These are phyloP conservation scores for Saccharomyces eubayanus DNA, from an alignment of 805 yeast species.

Conservation along the genomic window DNA sequence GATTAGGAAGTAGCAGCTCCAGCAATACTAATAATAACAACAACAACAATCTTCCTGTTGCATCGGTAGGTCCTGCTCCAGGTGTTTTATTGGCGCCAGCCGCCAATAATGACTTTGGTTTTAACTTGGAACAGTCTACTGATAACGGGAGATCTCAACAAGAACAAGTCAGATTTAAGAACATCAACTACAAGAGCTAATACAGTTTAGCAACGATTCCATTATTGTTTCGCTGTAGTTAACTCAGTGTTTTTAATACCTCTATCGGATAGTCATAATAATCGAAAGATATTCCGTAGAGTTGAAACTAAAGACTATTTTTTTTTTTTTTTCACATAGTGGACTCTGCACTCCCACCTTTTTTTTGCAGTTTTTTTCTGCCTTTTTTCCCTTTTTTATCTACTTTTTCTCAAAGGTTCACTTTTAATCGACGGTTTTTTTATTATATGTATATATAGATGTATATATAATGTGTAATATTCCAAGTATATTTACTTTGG, in stretches of 20 bases:
- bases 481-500: neutral
- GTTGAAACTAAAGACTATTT: neutral
- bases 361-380: neutral
- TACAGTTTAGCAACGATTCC: no score
- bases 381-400: neutral
- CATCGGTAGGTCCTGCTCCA: neutral
- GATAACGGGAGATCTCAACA: constrained; percentile 2
- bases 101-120: constrained; percentile 13
- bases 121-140: constrained; percentile 13
- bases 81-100: neutral
- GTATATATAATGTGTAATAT: neutral
- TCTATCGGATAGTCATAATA: neutral
- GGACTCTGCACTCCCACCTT: neutral
- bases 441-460: neutral
- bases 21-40: neutral
- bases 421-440: neutral
- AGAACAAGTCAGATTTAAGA: constrained; percentile 19
- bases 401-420: neutral
- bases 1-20: neutral
- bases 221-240: neutral
- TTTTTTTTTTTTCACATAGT: neutral
- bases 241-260: neutral
- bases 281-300: neutral
- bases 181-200: constrained; percentile 18
- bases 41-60: neutral